phyloP scores from a whole-genome alignment of 2,329 filamentous ascomycete species.

The Ceratocystis harringtonii region DNA sequence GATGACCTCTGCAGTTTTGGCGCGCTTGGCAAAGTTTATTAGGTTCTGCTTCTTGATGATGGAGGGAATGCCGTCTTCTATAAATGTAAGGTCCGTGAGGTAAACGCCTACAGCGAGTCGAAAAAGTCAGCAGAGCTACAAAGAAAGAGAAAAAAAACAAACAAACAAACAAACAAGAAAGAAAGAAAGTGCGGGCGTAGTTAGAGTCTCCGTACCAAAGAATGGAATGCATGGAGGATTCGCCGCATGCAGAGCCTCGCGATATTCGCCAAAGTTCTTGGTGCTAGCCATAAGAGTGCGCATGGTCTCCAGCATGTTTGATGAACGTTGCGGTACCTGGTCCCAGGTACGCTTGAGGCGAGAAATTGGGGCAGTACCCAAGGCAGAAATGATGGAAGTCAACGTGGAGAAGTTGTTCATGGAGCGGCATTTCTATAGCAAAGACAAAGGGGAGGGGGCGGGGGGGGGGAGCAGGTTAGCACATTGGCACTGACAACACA shows the following conservation, averaged over 20 bases:
- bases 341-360: slow-evolving; percentile 89
- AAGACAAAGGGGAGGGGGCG: not conserved
- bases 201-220: slow-evolving; percentile 50
- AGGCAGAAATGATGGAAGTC: slow-evolving; percentile 91
- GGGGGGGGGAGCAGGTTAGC: slow-evolving; percentile 19
- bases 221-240: slow-evolving; percentile 97
- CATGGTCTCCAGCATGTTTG: slow-evolving; percentile 72
- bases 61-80: slow-evolving; percentile 93
- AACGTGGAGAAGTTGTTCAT: slow-evolving; percentile 96
- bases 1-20: slow-evolving; percentile 96
- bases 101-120: slow-evolving; percentile 55
- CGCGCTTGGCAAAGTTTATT: slow-evolving; percentile 97
- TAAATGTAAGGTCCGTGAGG: slow-evolving; percentile 92
- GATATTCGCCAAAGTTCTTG: slow-evolving; percentile 95
- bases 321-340: slow-evolving; percentile 75
- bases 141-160: too few relatives aligned
- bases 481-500: slow-evolving; percentile 8
- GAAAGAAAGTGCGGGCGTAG: not conserved
- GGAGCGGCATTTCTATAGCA: slow-evolving; percentile 65
- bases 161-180: too few relatives aligned
- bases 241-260: slow-evolving; percentile 78
- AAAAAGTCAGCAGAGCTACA: not conserved
- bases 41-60: slow-evolving; percentile 91
- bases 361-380: slow-evolving; percentile 88
- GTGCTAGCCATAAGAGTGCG: slow-evolving; percentile 89